These are phyloP conservation scores for Diaporthe aspalathi DNA, from an alignment of 2,329 filamentous ascomycete genomes.

Conservation along the genomic window DNA sequence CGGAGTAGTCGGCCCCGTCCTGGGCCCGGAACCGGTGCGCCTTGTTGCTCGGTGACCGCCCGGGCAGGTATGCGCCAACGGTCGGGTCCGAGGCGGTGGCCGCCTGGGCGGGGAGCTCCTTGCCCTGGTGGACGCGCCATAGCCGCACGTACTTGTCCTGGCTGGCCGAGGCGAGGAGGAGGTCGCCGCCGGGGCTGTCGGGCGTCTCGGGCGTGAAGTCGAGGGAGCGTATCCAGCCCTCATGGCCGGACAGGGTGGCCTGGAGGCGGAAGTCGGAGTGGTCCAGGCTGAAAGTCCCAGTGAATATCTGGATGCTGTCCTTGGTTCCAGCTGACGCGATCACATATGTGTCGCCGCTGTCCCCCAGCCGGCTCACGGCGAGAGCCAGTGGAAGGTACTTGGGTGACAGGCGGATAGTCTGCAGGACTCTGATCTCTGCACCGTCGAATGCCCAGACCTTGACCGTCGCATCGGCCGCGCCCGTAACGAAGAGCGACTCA, in stretches of 20 bases:
- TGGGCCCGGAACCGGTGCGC: slow-evolving; percentile 78
- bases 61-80: slow-evolving; percentile 68
- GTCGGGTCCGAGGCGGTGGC: slow-evolving; percentile 66
- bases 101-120: slow-evolving; percentile 69
- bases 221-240: slow-evolving; percentile 92
- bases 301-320: slow-evolving; percentile 83
- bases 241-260: slow-evolving; percentile 86
- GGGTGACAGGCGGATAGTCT: slow-evolving; percentile 79
- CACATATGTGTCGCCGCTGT: slow-evolving; percentile 62
- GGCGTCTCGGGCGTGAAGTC: slow-evolving; percentile 76
- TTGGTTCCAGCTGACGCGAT: slow-evolving; percentile 90
- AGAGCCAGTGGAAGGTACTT: slow-evolving; percentile 85
- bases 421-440: slow-evolving; percentile 64
- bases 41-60: slow-evolving; percentile 88
- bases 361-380: slow-evolving; percentile 72
- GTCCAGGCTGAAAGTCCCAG: slow-evolving; percentile 53
- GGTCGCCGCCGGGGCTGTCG: slow-evolving; percentile 66
- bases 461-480: slow-evolving; percentile 81
- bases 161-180: slow-evolving; percentile 90
- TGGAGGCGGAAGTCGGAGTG: slow-evolving; percentile 71
- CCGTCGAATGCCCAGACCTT: slow-evolving; percentile 75
- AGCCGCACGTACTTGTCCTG: slow-evolving; percentile 97
- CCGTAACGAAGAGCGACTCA: slow-evolving; percentile 74
- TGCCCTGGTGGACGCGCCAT: slow-evolving; percentile 84
- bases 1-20: slow-evolving; percentile 70